A percentile compares a stretch with the other conserved stretches of the same genome.
Conservation (phyloP, 2,329 filamentous ascomycete genomes). For the Diaporthe vaccinii region DNA sequence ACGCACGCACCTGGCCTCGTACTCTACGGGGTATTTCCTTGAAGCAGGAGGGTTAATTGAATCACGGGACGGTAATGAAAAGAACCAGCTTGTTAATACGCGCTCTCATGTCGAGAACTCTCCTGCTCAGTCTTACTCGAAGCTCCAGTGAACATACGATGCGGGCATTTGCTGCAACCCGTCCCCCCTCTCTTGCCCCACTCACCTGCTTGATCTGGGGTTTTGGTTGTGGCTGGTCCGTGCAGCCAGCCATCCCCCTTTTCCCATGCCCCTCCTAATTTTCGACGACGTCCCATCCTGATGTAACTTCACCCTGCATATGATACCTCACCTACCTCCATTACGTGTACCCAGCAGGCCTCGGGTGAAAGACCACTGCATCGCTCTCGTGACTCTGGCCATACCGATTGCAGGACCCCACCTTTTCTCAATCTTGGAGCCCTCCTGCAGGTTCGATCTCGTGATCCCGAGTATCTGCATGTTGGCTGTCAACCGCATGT, state of each 20-base stretch:
- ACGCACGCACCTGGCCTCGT: not conserved
- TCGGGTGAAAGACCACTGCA: not conserved
- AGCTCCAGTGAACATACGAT: too few relatives aligned
- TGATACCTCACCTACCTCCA: slow-evolving; percentile 13
- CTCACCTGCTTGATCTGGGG: not conserved
- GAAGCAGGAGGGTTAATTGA: slow-evolving; percentile 6
- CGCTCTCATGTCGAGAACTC: not conserved
- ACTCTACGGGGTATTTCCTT: not conserved
- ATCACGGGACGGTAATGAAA: not conserved
- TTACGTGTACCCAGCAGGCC: not conserved
- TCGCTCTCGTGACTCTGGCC: not conserved
- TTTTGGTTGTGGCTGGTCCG: not conserved
- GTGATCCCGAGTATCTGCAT: not conserved
- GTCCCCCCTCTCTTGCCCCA: not conserved
- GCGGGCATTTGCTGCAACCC: not conserved
- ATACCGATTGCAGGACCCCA: not conserved
- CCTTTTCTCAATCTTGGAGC: not conserved
- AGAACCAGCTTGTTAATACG: not conserved
- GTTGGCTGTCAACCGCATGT: slow-evolving; percentile 1
- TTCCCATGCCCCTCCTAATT: not conserved
- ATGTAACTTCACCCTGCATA: slow-evolving; percentile 5
- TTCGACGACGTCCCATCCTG: not conserved
- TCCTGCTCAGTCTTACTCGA: not conserved
- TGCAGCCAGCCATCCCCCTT: slow-evolving; percentile 5
- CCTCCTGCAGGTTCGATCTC: not conserved